Percentiles rank a stretch among this genome's conserved stretches.
Conservation (phyloP, 805 yeast species). For the Zygosaccharomyces gambellarensis region DNA sequence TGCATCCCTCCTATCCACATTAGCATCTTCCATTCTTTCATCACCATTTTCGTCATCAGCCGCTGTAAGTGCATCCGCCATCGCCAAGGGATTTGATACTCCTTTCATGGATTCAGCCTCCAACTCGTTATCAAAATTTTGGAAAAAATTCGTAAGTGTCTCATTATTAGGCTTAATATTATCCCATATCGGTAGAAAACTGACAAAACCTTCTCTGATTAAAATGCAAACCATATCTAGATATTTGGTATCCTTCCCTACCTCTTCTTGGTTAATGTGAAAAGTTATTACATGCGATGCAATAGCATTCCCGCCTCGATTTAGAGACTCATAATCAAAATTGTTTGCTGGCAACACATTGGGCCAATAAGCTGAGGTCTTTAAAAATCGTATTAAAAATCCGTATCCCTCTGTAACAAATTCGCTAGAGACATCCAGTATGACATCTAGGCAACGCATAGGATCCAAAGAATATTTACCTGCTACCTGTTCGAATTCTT, state of each 20-base stretch:
- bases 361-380: constrained; percentile 68
- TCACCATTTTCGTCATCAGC: constrained; percentile 49
- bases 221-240: constrained; percentile 49
- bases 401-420: constrained; percentile 41
- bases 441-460: constrained; percentile 57
- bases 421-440: constrained; percentile 50
- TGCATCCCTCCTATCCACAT: background rate
- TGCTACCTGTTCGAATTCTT: constrained; percentile 51
- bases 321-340: constrained; percentile 33
- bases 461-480: constrained; percentile 79
- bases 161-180: constrained; percentile 51
- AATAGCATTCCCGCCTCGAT: constrained; percentile 49
- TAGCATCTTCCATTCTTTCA: constrained; percentile 1
- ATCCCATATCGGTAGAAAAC: constrained; percentile 56
- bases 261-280: constrained; percentile 32
- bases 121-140: constrained; percentile 41
- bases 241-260: constrained; percentile 28
- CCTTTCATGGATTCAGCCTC: constrained; percentile 58
- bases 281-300: constrained; percentile 52
- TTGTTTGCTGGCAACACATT: constrained; percentile 29
- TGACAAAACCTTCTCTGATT: constrained; percentile 60
- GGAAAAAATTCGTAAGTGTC: constrained; percentile 42
- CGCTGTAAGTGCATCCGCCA: constrained; percentile 77
- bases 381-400: constrained; percentile 48
- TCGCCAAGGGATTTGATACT: constrained; percentile 71